phyloP scores from a whole-genome alignment of 1,284 basidiomycete genomes.

The Rhodotorula sp. region DNA sequence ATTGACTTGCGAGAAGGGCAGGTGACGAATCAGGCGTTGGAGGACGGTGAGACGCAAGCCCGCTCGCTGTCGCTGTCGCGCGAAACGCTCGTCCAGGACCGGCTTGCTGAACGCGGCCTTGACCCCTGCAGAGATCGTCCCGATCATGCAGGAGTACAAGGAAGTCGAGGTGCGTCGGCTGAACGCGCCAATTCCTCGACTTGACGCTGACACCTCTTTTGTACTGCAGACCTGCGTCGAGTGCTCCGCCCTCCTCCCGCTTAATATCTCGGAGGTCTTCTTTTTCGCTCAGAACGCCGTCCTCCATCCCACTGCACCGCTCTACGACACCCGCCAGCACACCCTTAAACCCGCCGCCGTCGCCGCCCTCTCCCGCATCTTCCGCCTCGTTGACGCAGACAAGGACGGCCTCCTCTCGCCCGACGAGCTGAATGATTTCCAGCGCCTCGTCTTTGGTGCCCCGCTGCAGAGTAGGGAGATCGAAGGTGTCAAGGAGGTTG shows the following conservation, averaged over 20 bases:
- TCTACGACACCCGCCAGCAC: conserved; percentile 96
- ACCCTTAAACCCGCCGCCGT: conserved; percentile 90
- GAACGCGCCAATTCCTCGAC: conserved; percentile 16
- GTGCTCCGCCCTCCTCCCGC: conserved; percentile 81
- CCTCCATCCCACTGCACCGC: conserved; percentile 89
- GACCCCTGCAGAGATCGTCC: conserved; percentile 63
- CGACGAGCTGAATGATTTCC: conserved; percentile 92
- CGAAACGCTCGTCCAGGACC: neutral
- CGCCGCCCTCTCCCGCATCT: conserved; percentile 85
- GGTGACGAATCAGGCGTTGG: conserved; percentile 89
- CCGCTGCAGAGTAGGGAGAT: conserved; percentile 89
- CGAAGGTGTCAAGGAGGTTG: conserved; percentile 56
- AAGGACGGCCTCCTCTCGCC: conserved; percentile 91
- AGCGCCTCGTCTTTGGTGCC: conserved; percentile 59
- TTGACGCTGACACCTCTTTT: neutral
- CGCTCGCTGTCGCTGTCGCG: neutral
- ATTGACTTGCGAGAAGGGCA: conserved; percentile 90
- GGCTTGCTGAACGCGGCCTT: neutral
- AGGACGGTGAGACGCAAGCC: conserved; percentile 58
- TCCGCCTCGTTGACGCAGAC: conserved; percentile 90
- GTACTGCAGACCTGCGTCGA: conserved; percentile 83
- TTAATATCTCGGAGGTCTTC: conserved; percentile 98
- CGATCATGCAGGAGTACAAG: conserved; percentile 97
- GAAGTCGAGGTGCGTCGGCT: conserved; percentile 51
- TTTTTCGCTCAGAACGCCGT: conserved; percentile 99